phyloP scores from a whole-genome alignment of 2,329 filamentous ascomycete genomes.

The Coleophoma crateriformis region DNA sequence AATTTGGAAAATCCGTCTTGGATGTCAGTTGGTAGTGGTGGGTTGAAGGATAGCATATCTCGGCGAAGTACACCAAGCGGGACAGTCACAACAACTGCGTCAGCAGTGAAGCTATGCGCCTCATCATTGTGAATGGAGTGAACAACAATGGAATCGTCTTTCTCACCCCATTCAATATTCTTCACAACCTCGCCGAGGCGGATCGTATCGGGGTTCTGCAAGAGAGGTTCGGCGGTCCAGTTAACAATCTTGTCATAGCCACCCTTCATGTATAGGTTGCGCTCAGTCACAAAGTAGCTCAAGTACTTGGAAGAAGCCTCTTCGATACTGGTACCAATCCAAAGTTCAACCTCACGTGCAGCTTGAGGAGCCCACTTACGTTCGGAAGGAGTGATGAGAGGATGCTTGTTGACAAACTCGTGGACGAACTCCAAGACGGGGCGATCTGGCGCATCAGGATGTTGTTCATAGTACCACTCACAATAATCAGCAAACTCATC shows the following conservation, averaged over 20 bases:
- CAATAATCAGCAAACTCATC: slow-evolving; percentile 37
- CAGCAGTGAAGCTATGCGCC: slow-evolving; percentile 24
- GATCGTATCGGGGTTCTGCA: slow-evolving; percentile 27
- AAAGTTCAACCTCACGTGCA: slow-evolving; percentile 35
- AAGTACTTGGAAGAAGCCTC: slow-evolving; percentile 35
- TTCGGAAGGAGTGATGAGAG: slow-evolving; percentile 34
- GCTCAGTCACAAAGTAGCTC: slow-evolving; percentile 36
- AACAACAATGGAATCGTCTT: slow-evolving; percentile 21
- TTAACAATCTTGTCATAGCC: slow-evolving; percentile 37
- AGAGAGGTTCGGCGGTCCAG: slow-evolving; percentile 32
- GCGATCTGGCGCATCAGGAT: slow-evolving; percentile 34
- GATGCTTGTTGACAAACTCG: slow-evolving; percentile 33
- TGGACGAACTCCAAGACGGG: slow-evolving; percentile 32
- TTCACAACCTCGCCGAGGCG: slow-evolving; percentile 32
- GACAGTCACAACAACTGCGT: slow-evolving; percentile 33
- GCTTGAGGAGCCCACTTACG: slow-evolving; percentile 37
- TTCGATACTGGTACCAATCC: slow-evolving; percentile 35
- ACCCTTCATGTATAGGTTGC: slow-evolving; percentile 39
- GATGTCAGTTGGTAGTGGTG: slow-evolving; percentile 30
- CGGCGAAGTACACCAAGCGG: slow-evolving; percentile 33
- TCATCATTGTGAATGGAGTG: slow-evolving; percentile 17
- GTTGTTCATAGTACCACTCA: slow-evolving; percentile 33
- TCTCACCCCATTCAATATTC: slow-evolving; percentile 30
- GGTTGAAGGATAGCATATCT: slow-evolving; percentile 32
- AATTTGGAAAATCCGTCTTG: slow-evolving; percentile 29